phyloP scores from a whole-genome alignment of 257 asterid genomes.

The Solanum paucissectum region DNA sequence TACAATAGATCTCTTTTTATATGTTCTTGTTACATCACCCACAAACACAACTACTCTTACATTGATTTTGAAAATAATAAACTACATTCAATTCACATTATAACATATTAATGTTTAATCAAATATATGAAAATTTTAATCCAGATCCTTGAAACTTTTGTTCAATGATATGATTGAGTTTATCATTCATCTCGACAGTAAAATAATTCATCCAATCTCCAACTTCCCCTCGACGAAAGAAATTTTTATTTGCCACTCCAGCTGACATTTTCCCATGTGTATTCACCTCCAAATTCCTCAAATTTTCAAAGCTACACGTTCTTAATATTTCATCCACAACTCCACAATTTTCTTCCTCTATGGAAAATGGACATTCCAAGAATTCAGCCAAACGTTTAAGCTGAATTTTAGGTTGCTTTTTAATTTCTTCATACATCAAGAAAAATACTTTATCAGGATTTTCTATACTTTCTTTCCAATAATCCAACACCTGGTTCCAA shows the following conservation, averaged over 20 bases:
- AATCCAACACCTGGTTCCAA: slow-evolving; percentile 1
- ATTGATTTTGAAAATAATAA: background rate
- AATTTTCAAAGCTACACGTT: slow-evolving; percentile 1
- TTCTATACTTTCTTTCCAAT: slow-evolving; percentile 5
- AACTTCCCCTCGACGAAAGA: background rate
- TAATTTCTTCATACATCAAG: background rate
- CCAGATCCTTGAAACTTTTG: background rate
- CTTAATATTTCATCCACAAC: background rate
- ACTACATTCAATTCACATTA: background rate
- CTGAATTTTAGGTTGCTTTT: background rate
- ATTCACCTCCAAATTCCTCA: slow-evolving; percentile 11
- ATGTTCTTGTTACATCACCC: background rate
- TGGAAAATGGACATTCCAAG: background rate
- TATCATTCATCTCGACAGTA: background rate
- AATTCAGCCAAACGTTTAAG: background rate
- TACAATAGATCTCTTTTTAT: too few relatives aligned
- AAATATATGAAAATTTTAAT: background rate
- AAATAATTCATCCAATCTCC: slow-evolving; percentile 6
- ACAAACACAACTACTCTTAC: background rate
- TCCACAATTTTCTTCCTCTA: background rate
- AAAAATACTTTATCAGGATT: background rate
- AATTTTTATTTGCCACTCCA: background rate
- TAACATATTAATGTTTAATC: background rate
- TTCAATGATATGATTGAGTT: background rate
- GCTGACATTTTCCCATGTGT: background rate